Evolutionary conservation across 1,139 yeast genomes (phyloP).

Genomic region (Magnusiomyces suaveolens): DNA sequence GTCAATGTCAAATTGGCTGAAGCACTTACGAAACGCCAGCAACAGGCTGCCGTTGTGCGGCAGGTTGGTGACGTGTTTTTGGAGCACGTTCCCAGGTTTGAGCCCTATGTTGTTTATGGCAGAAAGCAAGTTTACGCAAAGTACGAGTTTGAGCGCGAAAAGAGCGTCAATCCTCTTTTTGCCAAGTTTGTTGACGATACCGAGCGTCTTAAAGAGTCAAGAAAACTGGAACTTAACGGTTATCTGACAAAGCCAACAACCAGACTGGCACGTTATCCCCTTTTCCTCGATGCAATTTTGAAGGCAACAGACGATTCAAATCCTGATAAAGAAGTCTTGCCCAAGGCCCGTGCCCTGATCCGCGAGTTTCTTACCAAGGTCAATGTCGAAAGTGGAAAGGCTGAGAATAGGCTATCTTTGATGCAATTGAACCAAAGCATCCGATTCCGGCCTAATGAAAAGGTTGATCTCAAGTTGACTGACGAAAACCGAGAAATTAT

Average conservation of each 20-base stretch:
- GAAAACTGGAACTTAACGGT: slow-evolving; percentile 85
- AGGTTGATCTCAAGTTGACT: slow-evolving; percentile 73
- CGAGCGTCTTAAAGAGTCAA: slow-evolving; percentile 77
- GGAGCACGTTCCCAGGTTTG: slow-evolving; percentile 76
- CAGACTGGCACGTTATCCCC: slow-evolving; percentile 88
- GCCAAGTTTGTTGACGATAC: slow-evolving; percentile 89
- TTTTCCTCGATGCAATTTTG: slow-evolving; percentile 70
- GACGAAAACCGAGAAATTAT: slow-evolving; percentile 73
- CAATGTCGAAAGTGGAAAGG: slow-evolving; percentile 86
- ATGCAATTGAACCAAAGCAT: slow-evolving; percentile 74
- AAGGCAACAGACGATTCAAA: slow-evolving; percentile 70
- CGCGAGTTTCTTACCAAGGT: slow-evolving; percentile 70
- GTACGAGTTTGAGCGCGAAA: slow-evolving; percentile 91
- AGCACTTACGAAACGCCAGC: slow-evolving; percentile 81
- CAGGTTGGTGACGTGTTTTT: slow-evolving; percentile 81
- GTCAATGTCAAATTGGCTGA: slow-evolving; percentile 81
- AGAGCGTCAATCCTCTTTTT: slow-evolving; percentile 78
- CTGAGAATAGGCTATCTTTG: slow-evolving; percentile 84
- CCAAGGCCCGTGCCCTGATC: slow-evolving; percentile 66
- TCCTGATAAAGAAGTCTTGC: slow-evolving; percentile 62
- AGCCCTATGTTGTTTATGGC: slow-evolving; percentile 85
- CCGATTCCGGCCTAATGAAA: slow-evolving; percentile 71
- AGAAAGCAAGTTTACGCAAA: slow-evolving; percentile 96
- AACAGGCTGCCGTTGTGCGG: slow-evolving; percentile 73
- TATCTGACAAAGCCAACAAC: slow-evolving; percentile 93